Evolutionary conservation across 2,329 filamentous ascomycete genomes (phyloP).

Genomic region (Pseudocercospora pini-densiflorae): DNA sequence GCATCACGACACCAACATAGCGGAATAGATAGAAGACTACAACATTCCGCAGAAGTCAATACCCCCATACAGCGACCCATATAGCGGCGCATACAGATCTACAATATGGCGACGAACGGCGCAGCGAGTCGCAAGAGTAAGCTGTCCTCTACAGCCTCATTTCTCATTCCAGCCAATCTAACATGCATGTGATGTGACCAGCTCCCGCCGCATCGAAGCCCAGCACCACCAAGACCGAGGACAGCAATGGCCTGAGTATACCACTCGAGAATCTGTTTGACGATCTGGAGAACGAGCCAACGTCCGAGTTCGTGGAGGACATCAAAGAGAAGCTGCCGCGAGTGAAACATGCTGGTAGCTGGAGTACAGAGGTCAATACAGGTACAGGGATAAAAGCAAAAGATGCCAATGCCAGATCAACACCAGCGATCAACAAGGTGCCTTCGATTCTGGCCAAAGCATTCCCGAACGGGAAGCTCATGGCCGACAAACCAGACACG

Average conservation of each 20-base stretch:
- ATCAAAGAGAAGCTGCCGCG: slow-evolving; percentile 36
- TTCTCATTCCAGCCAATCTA: slow-evolving; percentile 20
- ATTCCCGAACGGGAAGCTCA: slow-evolving; percentile 79
- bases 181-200: slow-evolving; percentile 24
- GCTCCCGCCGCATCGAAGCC: slow-evolving; percentile 27
- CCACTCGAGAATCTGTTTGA: slow-evolving; percentile 38
- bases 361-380: slow-evolving; percentile 38
- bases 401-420: slow-evolving; percentile 16
- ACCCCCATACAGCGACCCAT: neutral
- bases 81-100: neutral
- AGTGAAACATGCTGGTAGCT: slow-evolving; percentile 40
- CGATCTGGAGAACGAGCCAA: slow-evolving; percentile 32
- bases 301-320: slow-evolving; percentile 32
- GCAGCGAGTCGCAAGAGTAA: slow-evolving; percentile 38
- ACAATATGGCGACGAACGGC: slow-evolving; percentile 39
- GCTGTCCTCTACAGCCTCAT: slow-evolving; percentile 16
- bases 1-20: neutral
- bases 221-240: slow-evolving; percentile 25
- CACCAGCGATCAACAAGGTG: slow-evolving; percentile 59
- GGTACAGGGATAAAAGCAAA: slow-evolving; percentile 32
- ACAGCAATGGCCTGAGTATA: slow-evolving; percentile 30
- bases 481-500: slow-evolving; percentile 78
- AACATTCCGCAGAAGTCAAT: neutral
- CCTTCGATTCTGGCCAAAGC: slow-evolving; percentile 77
- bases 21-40: neutral